Evolutionary conservation across 2,329 filamentous ascomycete genomes (phyloP).

Genomic region (Paecilomyces sp.): DNA sequence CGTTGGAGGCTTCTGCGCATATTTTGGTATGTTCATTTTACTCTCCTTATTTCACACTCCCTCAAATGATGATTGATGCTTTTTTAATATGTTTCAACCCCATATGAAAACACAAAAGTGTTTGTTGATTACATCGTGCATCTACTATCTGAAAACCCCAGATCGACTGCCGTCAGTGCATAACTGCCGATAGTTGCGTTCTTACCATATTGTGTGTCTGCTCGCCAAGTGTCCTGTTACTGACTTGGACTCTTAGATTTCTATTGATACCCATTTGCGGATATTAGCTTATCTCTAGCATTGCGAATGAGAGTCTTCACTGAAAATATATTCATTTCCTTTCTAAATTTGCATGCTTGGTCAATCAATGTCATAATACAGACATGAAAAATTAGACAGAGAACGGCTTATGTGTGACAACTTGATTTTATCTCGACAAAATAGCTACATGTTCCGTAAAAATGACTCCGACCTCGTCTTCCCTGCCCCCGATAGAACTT

Average conservation of each 20-base stretch:
- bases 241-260: background rate
- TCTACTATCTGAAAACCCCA: slow-evolving; percentile 16
- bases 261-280: background rate
- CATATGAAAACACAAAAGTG: slow-evolving; percentile 25
- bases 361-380: background rate
- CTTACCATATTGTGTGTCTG: background rate
- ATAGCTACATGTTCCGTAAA: too few relatives aligned
- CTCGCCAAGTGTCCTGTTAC: background rate
- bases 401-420: too few relatives aligned
- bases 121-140: slow-evolving; percentile 23
- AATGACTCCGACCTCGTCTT: too few relatives aligned
- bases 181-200: background rate
- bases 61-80: slow-evolving; percentile 27
- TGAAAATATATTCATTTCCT: background rate
- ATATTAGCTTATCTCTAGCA: background rate
- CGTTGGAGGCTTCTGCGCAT: background rate
- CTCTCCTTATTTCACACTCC: background rate
- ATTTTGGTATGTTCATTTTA: background rate
- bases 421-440: too few relatives aligned
- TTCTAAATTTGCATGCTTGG: background rate
- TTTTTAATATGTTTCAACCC: slow-evolving; percentile 33
- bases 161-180: background rate
- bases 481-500: too few relatives aligned
- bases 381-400: too few relatives aligned
- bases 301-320: background rate